Evolutionary conservation across 73 alveolate species (phyloP), one percentile per base, ranked within the genome.

Genomic region (Blepharisma japonicum): DNA sequence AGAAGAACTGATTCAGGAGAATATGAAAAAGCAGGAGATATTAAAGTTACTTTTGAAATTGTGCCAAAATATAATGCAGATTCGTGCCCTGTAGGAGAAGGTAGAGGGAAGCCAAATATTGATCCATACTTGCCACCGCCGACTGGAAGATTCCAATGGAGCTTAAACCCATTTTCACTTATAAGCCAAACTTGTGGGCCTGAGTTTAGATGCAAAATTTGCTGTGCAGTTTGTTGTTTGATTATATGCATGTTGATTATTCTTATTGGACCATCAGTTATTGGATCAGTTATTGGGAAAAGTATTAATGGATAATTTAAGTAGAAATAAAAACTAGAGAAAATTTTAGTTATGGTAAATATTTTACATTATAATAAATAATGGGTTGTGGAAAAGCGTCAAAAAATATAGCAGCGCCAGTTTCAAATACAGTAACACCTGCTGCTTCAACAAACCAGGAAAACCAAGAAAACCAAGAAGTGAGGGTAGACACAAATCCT

Each of bases 101-200:
- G 97, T 20, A 83, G 97, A 74, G 86, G 77, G 5, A 91, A 87
- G 46, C 97, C 97, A 9, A 90, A 90, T 81, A 86, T 87, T 85
- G 83, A 91, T 55, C 98, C 98, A 14, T 87, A 68, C 89, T 71
- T 92, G 67, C 94, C 96, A n/a, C 90, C 89, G 9, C 96, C 98
- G 2, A 82, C 80, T 54, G 95, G 95, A 53, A 92, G 98, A 81
- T 50, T 92, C 54, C 55, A 56, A 55, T 92, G 85, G 68, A 54
- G 95, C 45, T 56, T 82, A 53, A 89, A 90, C 71, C 98, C 98
- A 8, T 83, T 90, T 72, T 89, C 71, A 46, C 79, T 92, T 89
- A 74, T 94, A 27, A 82, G 84, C 51, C 96, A 94, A 80, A 71
- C 88, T 42, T 94, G 92, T 45, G 96, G 97, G 0, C 97, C 97